phyloP scores from a whole-genome alignment of 208 protist species.

The Sergeia podlipaevii region DNA sequence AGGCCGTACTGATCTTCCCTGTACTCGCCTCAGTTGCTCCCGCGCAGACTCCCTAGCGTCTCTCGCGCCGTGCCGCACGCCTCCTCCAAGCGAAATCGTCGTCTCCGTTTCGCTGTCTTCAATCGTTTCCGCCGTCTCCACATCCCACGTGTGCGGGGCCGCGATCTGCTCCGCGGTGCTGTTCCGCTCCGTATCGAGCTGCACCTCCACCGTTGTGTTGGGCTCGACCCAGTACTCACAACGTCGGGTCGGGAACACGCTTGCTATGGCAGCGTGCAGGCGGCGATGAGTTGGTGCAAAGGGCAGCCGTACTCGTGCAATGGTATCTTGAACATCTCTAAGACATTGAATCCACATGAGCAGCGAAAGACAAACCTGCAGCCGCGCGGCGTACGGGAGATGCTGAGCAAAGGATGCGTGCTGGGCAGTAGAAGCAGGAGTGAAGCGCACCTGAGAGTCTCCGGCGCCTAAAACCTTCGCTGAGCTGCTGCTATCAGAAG shows the following conservation, averaged over 20 bases:
- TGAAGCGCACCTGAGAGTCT: constrained; percentile 28
- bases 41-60: not conserved
- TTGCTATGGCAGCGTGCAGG: constrained; percentile 25
- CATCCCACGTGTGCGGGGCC: constrained; percentile 71
- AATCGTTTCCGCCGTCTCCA: constrained; percentile 43
- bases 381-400: constrained; percentile 57
- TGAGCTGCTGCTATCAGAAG: not conserved
- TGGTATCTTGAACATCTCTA: constrained; percentile 64
- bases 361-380: constrained; percentile 57
- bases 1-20: constrained; percentile 27
- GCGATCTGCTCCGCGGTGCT: constrained; percentile 68
- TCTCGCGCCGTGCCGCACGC: constrained; percentile 20
- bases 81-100: constrained; percentile 16
- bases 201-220: constrained; percentile 42
- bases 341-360: constrained; percentile 61
- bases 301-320: constrained; percentile 52
- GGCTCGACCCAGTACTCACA: constrained; percentile 61
- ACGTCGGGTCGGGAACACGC: constrained; percentile 58
- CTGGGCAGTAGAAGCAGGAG: constrained; percentile 2
- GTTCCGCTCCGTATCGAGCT: constrained; percentile 44
- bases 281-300: constrained; percentile 38
- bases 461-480: constrained; percentile 1
- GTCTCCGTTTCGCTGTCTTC: constrained; percentile 33
- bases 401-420: constrained; percentile 30
- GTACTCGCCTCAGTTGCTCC: constrained; percentile 33